These are phyloP conservation scores for Mycotypha africana DNA, from an alignment of 371 early-diverging fungal genomes.

Conservation along the genomic window DNA sequence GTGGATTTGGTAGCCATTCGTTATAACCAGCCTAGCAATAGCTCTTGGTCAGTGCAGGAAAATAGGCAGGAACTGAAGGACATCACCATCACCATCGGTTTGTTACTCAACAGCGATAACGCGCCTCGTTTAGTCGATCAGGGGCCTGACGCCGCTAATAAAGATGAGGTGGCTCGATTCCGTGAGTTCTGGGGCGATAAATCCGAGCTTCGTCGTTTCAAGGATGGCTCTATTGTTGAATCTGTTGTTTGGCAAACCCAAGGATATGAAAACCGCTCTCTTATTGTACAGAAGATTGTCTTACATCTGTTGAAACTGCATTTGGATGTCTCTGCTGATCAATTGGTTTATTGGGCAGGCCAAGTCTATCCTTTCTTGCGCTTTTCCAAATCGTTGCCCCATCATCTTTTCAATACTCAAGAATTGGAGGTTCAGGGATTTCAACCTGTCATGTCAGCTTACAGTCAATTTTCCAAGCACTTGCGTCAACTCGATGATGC, in stretches of 20 bases:
- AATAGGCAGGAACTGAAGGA: conserved; percentile 27
- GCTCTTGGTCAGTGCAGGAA: too few species aligned
- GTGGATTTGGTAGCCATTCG: conserved; percentile 51
- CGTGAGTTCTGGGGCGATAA: conserved; percentile 80
- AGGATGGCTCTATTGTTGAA: conserved; percentile 81
- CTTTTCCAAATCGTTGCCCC: conserved; percentile 41
- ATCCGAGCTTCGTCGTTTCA: conserved; percentile 82
- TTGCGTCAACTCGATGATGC: conserved; percentile 61
- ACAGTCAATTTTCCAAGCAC: conserved; percentile 62
- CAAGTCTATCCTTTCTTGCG: conserved; percentile 58
- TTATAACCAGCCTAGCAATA: conserved; percentile 13
- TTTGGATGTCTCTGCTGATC: conserved; percentile 40
- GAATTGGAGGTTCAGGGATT: conserved; percentile 51
- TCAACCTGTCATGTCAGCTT: conserved; percentile 69
- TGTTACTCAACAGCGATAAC: conserved; percentile 66
- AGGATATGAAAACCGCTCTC: conserved; percentile 67
- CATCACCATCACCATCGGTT: conserved; percentile 49
- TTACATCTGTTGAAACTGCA: conserved; percentile 71
- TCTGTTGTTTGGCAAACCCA: conserved; percentile 76
- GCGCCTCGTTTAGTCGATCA: conserved; percentile 68
- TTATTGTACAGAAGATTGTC: conserved; percentile 79
- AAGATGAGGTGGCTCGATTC: conserved; percentile 63
- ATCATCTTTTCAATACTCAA: conserved; percentile 37
- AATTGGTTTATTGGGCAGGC: conserved; percentile 64
- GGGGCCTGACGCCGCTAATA: conserved; percentile 71